These are phyloP conservation scores for Aspergillus japonicus DNA, from an alignment of 2,329 filamentous ascomycete genomes.

Conservation along the genomic window DNA sequence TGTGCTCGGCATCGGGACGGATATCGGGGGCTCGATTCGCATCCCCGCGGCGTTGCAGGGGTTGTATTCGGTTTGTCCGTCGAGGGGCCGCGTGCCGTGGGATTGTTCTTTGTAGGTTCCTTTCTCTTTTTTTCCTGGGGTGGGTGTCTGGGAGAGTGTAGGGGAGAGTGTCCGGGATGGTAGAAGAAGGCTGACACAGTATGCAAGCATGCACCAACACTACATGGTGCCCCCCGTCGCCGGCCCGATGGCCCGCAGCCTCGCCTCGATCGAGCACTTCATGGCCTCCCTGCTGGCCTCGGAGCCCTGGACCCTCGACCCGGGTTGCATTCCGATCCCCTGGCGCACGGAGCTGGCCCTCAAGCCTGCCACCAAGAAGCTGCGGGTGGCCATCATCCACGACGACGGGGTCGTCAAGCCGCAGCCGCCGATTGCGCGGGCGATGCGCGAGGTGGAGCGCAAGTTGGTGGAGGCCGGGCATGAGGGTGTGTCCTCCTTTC, in stretches of 20 bases:
- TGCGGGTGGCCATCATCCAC: constrained; percentile 60
- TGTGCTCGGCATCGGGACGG: constrained; percentile 53
- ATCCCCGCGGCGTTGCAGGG: constrained; percentile 53
- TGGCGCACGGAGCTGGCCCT: constrained; percentile 26
- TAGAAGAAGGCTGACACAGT: too few relatives aligned
- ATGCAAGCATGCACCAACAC: constrained; percentile 40
- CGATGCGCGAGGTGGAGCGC: constrained; percentile 50
- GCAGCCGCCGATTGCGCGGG: constrained; percentile 59
- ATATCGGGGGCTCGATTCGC: constrained; percentile 55
- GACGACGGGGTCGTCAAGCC: constrained; percentile 60
- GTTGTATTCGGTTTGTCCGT: constrained; percentile 45
- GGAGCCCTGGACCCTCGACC: constrained; percentile 36
- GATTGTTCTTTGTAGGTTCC: constrained; percentile 23
- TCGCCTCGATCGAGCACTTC: constrained; percentile 28
- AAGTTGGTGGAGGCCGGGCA: constrained; percentile 58
- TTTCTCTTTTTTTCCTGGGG: too few relatives aligned
- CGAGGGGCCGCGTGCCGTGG: constrained; percentile 31
- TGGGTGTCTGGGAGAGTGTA: too few relatives aligned
- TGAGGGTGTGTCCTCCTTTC: constrained; percentile 38
- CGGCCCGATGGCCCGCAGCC: constrained; percentile 26
- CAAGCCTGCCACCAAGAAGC: constrained; percentile 38
- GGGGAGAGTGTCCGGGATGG: too few relatives aligned
- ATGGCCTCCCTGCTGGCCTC: constrained; percentile 26
- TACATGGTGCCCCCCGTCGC: constrained; percentile 30
- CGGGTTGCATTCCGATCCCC: constrained; percentile 39